Evolutionary conservation across 768 basidiomycete genomes (phyloP), one percentile per base, ranked within the genome.

Genomic region (Gymnopilus dilepis): DNA sequence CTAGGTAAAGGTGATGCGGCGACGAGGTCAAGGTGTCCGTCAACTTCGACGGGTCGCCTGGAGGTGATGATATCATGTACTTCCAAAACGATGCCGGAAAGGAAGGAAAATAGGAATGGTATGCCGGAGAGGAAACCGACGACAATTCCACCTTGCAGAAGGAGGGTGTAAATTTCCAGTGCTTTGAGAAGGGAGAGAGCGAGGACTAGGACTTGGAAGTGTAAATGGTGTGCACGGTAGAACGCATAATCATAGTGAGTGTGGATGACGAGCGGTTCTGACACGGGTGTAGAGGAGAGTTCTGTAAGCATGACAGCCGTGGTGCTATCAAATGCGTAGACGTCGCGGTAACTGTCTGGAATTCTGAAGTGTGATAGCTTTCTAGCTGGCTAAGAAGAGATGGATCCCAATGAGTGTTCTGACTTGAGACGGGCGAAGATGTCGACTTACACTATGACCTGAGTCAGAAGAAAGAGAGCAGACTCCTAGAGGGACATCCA

Each of bases 1-100:
- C 61, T 68, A n/a, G 73, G 72, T 2, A 72, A 62, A 3, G 65
- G 53, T 17, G 28, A 30, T 1, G 69, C 70, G 19, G 67, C 61
- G 15, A 71, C 31, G 22, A 72, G 65, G 40, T 73, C 71, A 8
- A 70, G 4, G 21, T 40, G 28, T 2, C 63, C 60, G 31, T 54
- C 51, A 8, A 43, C 58, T 43, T 54, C 40, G n/a, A 63, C 59
- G 5, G 63, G 58, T 24, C 38, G 53, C 4, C 55, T 41, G 1
- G 66, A 24, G 26, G 63, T 60, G 12, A 26, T 40, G 17, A 61
- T 43, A 8, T 72, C 59, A 30, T 58, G 61, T 11, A 59, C 37
- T 9, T 56, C 65, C 28, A 56, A 34, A 56, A 65, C 11, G 12
- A 50, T 28, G 3, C 30, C 47, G 19, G 47, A 50, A 17, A 50